Evolutionary conservation across 345 rosid genomes (phyloP).

Genomic region (Pugionium dolabratum): DNA sequence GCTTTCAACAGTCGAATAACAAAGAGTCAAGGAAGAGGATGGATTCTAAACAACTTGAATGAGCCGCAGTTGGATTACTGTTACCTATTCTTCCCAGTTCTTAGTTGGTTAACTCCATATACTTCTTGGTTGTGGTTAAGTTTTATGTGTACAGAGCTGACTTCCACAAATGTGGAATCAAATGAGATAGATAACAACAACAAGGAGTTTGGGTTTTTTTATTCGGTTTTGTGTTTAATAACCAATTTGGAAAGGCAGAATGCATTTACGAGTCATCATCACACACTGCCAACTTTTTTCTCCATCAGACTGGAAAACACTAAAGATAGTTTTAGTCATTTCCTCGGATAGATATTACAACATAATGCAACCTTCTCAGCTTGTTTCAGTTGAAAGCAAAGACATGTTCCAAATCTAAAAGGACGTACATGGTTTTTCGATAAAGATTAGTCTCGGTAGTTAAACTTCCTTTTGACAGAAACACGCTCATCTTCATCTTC

Average conservation of each 20-base stretch:
- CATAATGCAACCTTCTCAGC: background rate
- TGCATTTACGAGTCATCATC: slow-evolving; percentile 2
- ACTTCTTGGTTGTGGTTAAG: slow-evolving; percentile 59
- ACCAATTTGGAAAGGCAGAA: background rate
- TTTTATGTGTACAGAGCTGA: slow-evolving; percentile 71
- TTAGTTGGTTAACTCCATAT: slow-evolving; percentile 57
- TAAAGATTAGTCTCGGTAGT: slow-evolving; percentile 27
- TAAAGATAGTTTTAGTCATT: slow-evolving; percentile 3
- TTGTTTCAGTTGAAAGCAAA: too few relatives aligned
- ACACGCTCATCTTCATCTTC: slow-evolving; percentile 39
- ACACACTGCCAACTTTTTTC: background rate
- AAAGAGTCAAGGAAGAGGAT: slow-evolving; percentile 48
- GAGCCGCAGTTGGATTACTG: slow-evolving; percentile 73
- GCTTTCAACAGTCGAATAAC: slow-evolving; percentile 62
- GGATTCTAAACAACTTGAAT: slow-evolving; percentile 78
- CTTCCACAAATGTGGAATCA: slow-evolving; percentile 53
- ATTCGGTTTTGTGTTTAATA: background rate
- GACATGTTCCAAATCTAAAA: slow-evolving; percentile 4
- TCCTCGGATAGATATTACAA: slow-evolving; percentile 28
- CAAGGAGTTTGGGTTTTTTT: background rate
- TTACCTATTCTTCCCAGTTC: slow-evolving; percentile 61
- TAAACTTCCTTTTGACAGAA: slow-evolving; percentile 40
- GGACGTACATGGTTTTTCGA: slow-evolving; percentile 17
- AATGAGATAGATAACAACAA: slow-evolving; percentile 40
- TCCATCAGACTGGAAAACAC: slow-evolving; percentile 12